phyloP scores from a whole-genome alignment of 257 asterid species.

The Penstemon eatonii region DNA sequence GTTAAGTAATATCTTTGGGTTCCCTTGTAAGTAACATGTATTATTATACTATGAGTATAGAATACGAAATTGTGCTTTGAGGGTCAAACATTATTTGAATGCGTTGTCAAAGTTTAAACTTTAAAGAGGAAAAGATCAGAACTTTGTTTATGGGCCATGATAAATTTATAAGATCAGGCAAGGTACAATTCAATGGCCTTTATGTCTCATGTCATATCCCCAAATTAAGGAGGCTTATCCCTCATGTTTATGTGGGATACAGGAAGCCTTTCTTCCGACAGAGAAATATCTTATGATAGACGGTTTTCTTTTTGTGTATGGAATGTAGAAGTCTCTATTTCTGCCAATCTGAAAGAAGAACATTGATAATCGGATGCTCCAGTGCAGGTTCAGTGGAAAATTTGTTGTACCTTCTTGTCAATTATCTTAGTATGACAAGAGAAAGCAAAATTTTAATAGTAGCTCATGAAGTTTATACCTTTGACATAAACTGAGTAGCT shows the following conservation, averaged over 20 bases:
- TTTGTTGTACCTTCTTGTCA: neutral
- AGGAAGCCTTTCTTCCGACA: neutral
- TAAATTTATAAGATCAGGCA: neutral
- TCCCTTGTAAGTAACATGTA: constrained; percentile 1
- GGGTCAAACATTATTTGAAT: neutral
- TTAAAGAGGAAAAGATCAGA: neutral
- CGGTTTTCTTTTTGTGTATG: too few relatives aligned
- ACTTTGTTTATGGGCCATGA: neutral
- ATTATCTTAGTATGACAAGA: neutral
- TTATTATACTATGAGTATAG: neutral
- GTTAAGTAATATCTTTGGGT: neutral
- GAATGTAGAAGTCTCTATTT: too few relatives aligned
- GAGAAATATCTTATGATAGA: too few relatives aligned
- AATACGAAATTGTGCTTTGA: neutral
- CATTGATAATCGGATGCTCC: neutral
- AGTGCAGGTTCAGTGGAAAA: neutral
- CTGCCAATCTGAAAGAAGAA: neutral
- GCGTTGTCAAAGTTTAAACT: too few relatives aligned
- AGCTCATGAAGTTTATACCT: neutral
- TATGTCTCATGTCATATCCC: neutral
- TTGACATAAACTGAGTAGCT: too few relatives aligned
- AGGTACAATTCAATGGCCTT: neutral
- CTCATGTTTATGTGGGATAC: neutral
- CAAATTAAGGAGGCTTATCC: neutral
- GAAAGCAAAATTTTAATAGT: neutral